These are phyloP conservation scores for Penicillium decumbens DNA, from an alignment of 2,329 filamentous ascomycete species.

Conservation along the genomic window DNA sequence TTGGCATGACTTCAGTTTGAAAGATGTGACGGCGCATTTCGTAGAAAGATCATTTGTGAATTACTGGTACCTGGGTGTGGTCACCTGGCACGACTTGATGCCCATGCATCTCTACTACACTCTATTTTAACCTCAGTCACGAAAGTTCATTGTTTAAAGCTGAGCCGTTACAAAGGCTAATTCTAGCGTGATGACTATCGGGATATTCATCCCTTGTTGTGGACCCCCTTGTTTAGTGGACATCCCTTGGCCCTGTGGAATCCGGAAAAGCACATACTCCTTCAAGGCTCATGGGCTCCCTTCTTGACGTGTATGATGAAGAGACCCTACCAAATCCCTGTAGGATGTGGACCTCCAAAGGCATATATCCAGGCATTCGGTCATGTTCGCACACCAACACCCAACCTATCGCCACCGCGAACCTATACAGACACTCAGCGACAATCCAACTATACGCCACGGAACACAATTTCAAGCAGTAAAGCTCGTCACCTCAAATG, in stretches of 20 bases:
- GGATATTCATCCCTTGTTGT: background rate
- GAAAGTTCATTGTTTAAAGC: background rate
- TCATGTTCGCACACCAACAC: background rate
- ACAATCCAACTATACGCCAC: background rate
- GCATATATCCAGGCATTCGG: background rate
- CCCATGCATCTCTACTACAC: background rate
- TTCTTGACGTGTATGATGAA: background rate
- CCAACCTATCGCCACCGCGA: background rate
- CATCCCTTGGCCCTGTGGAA: constrained; percentile 10
- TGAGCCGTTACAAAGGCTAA: background rate
- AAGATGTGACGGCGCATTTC: too few relatives aligned
- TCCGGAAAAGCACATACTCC: constrained; percentile 6
- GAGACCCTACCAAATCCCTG: background rate
- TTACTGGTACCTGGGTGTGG: background rate
- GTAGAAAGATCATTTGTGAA: background rate
- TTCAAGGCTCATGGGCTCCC: constrained; percentile 3
- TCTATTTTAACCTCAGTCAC: background rate
- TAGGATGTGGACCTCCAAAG: background rate
- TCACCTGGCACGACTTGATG: background rate
- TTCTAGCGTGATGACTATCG: background rate
- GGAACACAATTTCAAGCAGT: background rate
- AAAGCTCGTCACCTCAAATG: constrained; percentile 12
- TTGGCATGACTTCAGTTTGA: too few relatives aligned
- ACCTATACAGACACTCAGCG: background rate
- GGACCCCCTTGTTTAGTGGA: constrained; percentile 1